phyloP scores from a whole-genome alignment of 2,329 filamentous ascomycete genomes.

The Penicillium sp. region DNA sequence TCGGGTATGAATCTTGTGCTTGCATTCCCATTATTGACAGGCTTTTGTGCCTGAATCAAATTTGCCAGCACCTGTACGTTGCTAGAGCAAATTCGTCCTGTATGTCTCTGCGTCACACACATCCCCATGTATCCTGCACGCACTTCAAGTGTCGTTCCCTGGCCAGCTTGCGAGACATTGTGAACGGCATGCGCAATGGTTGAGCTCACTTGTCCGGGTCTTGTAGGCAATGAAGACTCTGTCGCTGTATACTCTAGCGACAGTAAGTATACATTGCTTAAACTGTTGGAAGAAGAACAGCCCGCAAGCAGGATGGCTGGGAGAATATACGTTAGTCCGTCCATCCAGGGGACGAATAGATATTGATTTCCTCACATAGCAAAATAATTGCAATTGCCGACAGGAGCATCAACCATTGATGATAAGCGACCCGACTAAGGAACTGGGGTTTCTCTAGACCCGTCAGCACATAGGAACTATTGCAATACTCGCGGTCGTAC shows the following conservation, averaged over 20 bases:
- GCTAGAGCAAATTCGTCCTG: constrained; percentile 3
- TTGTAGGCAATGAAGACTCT: background rate
- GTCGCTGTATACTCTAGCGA: constrained; percentile 7
- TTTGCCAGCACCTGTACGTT: constrained; percentile 4
- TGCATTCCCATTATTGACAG: background rate
- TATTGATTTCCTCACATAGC: constrained; percentile 2
- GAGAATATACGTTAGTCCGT: background rate
- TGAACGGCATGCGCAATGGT: constrained; percentile 5
- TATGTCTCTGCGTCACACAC: constrained; percentile 4
- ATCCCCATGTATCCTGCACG: constrained; percentile 14
- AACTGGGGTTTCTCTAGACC: too few relatives aligned
- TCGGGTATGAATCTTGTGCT: background rate
- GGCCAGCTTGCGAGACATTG: constrained; percentile 8
- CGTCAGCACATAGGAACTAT: background rate
- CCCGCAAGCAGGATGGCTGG: constrained; percentile 9
- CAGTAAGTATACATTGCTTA: constrained; percentile 11
- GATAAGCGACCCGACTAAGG: background rate
- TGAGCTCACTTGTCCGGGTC: constrained; percentile 4
- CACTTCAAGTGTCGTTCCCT: constrained; percentile 6
- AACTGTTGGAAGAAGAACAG: constrained; percentile 6
- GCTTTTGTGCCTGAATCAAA: background rate
- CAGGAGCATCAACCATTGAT: constrained; percentile 9
- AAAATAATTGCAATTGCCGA: background rate
- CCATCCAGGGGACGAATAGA: background rate
- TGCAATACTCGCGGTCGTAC: background rate